Evolutionary conservation across 2,329 filamentous ascomycete species (phyloP).

Genomic region (Fonsecaea multimorphosa): DNA sequence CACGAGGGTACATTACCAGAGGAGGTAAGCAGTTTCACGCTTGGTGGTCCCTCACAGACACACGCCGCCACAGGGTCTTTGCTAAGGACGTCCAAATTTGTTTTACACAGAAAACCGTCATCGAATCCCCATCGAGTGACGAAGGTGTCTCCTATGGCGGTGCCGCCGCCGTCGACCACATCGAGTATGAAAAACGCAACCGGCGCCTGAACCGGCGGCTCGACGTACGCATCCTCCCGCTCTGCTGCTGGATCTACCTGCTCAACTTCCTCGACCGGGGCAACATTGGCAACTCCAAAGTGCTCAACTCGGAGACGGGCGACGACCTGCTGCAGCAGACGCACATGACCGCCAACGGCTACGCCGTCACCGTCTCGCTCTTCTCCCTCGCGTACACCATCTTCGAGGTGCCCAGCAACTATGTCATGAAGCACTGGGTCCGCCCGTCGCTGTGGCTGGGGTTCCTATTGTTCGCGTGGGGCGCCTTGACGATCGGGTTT

Average conservation of each 20-base stretch:
- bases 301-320: slow-evolving; percentile 65
- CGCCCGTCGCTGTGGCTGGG: slow-evolving; percentile 52
- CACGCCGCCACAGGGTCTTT: neutral
- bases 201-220: slow-evolving; percentile 30
- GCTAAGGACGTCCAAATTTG: neutral
- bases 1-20: slow-evolving; percentile 11
- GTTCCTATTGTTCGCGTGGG: slow-evolving; percentile 59
- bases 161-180: slow-evolving; percentile 1
- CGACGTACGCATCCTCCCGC: slow-evolving; percentile 68
- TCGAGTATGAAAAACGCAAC: slow-evolving; percentile 28
- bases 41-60: neutral
- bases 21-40: slow-evolving; percentile 3
- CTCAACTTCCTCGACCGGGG: slow-evolving; percentile 71
- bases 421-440: slow-evolving; percentile 53
- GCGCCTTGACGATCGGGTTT: slow-evolving; percentile 55
- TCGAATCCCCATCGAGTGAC: slow-evolving; percentile 10
- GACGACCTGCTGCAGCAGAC: slow-evolving; percentile 69
- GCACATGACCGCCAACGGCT: slow-evolving; percentile 66
- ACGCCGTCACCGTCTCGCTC: slow-evolving; percentile 59
- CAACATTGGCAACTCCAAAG: slow-evolving; percentile 72
- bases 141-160: neutral
- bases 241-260: slow-evolving; percentile 69
- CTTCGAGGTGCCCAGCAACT: slow-evolving; percentile 50
- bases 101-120: neutral
- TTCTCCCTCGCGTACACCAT: slow-evolving; percentile 55